Percentiles rank a stretch among this genome's conserved stretches.
Conservation (phyloP, 78 protist genomes). For the Dictyostelium brefeldianum region DNA sequence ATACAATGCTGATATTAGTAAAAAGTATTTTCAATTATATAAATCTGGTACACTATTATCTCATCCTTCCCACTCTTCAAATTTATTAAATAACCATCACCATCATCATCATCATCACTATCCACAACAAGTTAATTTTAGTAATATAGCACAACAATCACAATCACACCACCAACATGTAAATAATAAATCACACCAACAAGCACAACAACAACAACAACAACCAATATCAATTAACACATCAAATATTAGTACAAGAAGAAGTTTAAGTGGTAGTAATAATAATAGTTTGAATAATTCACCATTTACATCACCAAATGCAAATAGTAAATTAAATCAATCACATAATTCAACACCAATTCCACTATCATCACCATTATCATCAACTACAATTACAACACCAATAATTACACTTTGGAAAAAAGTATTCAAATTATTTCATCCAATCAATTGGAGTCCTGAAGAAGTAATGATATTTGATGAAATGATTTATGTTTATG, state of each 20-base stretch:
- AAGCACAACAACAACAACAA: neutral
- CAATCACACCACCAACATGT: constrained; percentile 13
- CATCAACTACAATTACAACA: neutral
- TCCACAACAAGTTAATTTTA: neutral
- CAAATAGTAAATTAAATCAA: neutral
- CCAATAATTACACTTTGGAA: constrained; percentile 1
- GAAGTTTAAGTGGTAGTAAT: neutral
- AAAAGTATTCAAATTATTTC: constrained; percentile 28
- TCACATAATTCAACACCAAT: constrained; percentile 22
- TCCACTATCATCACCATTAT: neutral
- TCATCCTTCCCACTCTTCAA: neutral
- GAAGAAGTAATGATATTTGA: constrained; percentile 29
- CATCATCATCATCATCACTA: constrained; percentile 1
- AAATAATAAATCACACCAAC: neutral
- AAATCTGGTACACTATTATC: constrained; percentile 33
- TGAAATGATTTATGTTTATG: constrained; percentile 38
- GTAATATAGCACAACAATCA: neutral
- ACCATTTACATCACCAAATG: neutral
- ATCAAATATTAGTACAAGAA: neutral
- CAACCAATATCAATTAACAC: neutral
- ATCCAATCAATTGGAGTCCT: constrained; percentile 23
- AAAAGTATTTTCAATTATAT: constrained; percentile 22
- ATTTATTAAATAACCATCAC: neutral
- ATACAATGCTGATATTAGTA: constrained; percentile 33
- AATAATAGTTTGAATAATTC: neutral